Conservation (phyloP, 176 grass and related monocot genomes). For the Themeda triandra region DNA sequence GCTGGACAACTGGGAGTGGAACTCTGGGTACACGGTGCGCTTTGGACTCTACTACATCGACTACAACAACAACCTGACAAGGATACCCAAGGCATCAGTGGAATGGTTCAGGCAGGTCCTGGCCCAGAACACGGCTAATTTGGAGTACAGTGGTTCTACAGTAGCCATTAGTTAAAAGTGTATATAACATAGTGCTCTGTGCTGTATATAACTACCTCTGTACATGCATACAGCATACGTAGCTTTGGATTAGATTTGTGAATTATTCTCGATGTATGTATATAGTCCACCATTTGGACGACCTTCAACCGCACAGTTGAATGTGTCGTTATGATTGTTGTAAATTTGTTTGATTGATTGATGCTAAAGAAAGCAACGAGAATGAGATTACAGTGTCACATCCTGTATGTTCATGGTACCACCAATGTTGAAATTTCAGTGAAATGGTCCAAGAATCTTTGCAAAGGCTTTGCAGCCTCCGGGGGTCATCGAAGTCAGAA, state of each 20-base stretch:
- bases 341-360: background rate
- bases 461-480: background rate
- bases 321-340: background rate
- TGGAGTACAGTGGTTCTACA: background rate
- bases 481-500: background rate
- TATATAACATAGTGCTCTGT: background rate
- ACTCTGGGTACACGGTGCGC: slow-evolving; percentile 78
- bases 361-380: background rate
- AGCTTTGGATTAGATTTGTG: background rate
- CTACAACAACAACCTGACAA: slow-evolving; percentile 74
- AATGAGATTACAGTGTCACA: background rate
- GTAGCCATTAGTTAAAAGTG: background rate
- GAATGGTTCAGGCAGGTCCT: slow-evolving; percentile 69
- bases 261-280: background rate
- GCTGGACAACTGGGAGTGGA: slow-evolving; percentile 96
- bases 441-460: background rate
- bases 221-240: background rate
- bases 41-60: slow-evolving; percentile 82
- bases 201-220: background rate
- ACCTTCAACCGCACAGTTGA: background rate
- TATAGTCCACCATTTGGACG: background rate
- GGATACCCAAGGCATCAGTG: slow-evolving; percentile 76
- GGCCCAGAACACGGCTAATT: background rate
- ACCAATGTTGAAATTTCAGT: background rate
- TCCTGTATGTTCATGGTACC: background rate